Percentiles rank a stretch among this genome's conserved stretches.
Evolutionary conservation across 345 rosid species (phyloP).

Genomic region (Euphorbia pulcherrima): DNA sequence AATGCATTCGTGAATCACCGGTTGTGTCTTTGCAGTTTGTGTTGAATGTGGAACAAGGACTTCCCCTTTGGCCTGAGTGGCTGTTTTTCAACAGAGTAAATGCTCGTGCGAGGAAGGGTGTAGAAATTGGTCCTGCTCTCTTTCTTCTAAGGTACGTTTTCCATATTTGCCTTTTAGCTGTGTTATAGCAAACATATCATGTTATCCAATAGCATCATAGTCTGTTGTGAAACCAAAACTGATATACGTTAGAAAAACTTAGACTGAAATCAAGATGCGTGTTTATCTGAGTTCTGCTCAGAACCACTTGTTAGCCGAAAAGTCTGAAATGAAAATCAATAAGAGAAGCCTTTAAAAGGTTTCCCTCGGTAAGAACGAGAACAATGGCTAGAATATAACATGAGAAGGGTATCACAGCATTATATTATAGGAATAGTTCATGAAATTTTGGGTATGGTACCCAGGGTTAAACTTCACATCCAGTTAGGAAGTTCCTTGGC

Average conservation of each 20-base stretch:
- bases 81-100: constrained; percentile 79
- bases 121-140: constrained; percentile 71
- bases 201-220: neutral
- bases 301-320: neutral
- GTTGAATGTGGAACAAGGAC: constrained; percentile 87
- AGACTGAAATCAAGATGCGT: neutral
- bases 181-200: neutral
- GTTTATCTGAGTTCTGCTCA: neutral
- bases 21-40: constrained; percentile 53
- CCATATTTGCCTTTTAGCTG: neutral
- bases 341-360: neutral
- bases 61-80: constrained; percentile 85
- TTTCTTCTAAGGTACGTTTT: constrained; percentile 57
- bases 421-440: neutral
- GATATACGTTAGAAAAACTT: neutral
- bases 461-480: neutral
- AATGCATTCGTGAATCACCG: constrained; percentile 12
- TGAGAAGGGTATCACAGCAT: neutral
- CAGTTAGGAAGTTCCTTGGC: neutral
- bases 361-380: neutral
- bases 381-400: neutral
- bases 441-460: neutral
- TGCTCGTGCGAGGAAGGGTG: constrained; percentile 75
- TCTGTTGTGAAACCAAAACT: too few species aligned
- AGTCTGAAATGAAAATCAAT: neutral